phyloP scores from a whole-genome alignment of 2,329 filamentous ascomycete species.

The Aureobasidium vineae region DNA sequence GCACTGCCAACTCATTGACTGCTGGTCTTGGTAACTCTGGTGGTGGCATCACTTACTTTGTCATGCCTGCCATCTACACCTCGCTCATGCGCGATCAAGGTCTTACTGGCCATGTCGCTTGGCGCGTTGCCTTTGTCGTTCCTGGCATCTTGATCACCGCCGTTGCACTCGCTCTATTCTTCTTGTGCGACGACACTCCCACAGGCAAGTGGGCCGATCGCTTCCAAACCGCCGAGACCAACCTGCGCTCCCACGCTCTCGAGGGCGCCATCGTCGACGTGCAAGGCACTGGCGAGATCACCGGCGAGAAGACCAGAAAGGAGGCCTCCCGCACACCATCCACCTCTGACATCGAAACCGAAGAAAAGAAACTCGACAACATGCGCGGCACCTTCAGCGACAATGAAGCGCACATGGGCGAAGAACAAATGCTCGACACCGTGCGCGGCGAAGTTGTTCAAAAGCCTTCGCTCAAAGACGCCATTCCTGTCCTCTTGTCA shows the following conservation, averaged over 20 bases:
- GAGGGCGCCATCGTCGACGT: constrained; percentile 50
- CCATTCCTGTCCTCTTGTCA: constrained; percentile 61
- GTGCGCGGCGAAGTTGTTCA: constrained; percentile 60
- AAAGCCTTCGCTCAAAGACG: constrained; percentile 61
- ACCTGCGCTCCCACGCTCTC: constrained; percentile 49
- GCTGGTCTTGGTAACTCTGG: constrained; percentile 85
- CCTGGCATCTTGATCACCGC: constrained; percentile 72
- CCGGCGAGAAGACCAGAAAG: constrained; percentile 40
- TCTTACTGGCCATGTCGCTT: constrained; percentile 66
- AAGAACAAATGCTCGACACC: constrained; percentile 55
- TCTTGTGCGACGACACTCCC: constrained; percentile 77
- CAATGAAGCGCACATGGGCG: constrained; percentile 48
- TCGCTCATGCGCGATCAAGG: constrained; percentile 62
- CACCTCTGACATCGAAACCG: constrained; percentile 34
- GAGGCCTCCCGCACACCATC: constrained; percentile 36
- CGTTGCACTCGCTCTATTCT: constrained; percentile 65
- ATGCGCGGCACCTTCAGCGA: constrained; percentile 41
- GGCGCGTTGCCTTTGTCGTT: constrained; percentile 81
- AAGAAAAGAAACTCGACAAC: constrained; percentile 43
- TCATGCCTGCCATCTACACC: constrained; percentile 88
- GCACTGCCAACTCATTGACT: constrained; percentile 80
- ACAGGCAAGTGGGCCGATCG: constrained; percentile 78
- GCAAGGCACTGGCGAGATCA: constrained; percentile 53
- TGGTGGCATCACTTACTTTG: constrained; percentile 87
- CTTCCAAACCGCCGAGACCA: constrained; percentile 56